These are phyloP conservation scores for Boletus huronensis DNA, from an alignment of 768 basidiomycete genomes.

Conservation along the genomic window DNA sequence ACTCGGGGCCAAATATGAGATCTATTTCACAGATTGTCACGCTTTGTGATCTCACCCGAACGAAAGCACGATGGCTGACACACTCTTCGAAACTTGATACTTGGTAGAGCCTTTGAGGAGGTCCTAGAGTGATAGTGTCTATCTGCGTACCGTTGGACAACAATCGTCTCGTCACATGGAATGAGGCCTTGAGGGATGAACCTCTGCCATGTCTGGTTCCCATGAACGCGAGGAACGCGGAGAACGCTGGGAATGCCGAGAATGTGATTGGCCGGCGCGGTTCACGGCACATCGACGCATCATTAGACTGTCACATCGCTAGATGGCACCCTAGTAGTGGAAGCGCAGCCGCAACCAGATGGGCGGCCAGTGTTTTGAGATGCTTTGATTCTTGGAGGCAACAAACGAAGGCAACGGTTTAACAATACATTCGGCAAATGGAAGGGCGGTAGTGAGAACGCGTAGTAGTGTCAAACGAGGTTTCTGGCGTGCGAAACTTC, in stretches of 20 bases:
- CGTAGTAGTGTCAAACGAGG: not conserved
- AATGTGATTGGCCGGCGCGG: not conserved
- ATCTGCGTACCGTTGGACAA: not conserved
- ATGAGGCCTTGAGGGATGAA: not conserved
- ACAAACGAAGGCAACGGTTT: not conserved
- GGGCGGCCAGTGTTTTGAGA: too few relatives aligned
- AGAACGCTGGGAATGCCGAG: not conserved
- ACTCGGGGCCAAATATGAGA: conserved; percentile 1
- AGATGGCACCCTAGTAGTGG: not conserved
- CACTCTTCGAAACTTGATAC: not conserved
- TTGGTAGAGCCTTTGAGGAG: not conserved
- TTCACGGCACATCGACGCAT: not conserved
- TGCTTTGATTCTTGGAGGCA: not conserved
- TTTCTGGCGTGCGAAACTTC: not conserved
- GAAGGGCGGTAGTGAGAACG: not conserved
- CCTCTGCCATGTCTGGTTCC: not conserved
- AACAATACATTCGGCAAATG: not conserved
- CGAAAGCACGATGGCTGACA: not conserved
- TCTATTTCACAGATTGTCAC: conserved; percentile 1
- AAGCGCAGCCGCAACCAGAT: not conserved
- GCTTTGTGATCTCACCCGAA: not conserved
- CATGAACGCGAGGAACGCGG: not conserved
- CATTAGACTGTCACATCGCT: not conserved
- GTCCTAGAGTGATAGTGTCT: not conserved
- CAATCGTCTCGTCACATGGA: not conserved